Evolutionary conservation across 192 early-diverging fungal species (phyloP).

Genomic region (Entophlyctis luteolus): DNA sequence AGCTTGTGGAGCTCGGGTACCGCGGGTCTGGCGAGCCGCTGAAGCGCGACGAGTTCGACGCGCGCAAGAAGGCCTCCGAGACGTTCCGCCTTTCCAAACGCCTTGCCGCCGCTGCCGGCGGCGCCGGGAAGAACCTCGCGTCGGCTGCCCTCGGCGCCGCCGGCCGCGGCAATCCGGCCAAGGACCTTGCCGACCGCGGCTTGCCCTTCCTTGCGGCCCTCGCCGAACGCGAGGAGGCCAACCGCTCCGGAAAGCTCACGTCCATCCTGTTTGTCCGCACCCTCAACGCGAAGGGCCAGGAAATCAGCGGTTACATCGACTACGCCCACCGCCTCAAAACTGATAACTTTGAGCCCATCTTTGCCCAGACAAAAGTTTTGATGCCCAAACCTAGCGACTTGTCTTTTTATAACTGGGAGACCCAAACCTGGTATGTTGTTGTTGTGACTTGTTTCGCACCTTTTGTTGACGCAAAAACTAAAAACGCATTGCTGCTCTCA

Average conservation of each 20-base stretch:
- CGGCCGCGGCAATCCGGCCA: too few species aligned
- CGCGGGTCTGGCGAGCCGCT: conserved; percentile 60
- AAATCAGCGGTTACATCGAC: conserved; percentile 62
- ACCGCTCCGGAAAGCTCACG: conserved; percentile 59
- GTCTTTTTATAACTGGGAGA: conserved; percentile 69
- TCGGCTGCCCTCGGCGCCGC: too few species aligned
- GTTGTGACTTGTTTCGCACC: neutral
- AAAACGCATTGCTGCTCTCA: too few species aligned
- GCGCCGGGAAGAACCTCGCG: conserved; percentile 55
- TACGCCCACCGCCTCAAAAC: conserved; percentile 61
- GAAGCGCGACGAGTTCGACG: conserved; percentile 62
- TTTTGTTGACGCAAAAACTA: neutral
- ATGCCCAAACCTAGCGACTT: conserved; percentile 54
- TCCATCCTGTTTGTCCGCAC: conserved; percentile 60
- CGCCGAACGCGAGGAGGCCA: conserved; percentile 62
- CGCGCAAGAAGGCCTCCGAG: conserved; percentile 61
- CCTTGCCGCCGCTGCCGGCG: conserved; percentile 47
- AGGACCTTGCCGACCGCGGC: conserved; percentile 44
- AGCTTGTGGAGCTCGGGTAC: conserved; percentile 64
- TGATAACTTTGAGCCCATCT: conserved; percentile 63
- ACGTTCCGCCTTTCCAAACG: conserved; percentile 59
- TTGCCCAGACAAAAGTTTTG: conserved; percentile 37
- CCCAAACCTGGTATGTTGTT: conserved; percentile 41
- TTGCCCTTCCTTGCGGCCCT: conserved; percentile 56
- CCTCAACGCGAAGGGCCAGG: conserved; percentile 50